Base-by-base conservation (phyloP, 306 rosid species). In the Ochetophila trinervis region DNA sequence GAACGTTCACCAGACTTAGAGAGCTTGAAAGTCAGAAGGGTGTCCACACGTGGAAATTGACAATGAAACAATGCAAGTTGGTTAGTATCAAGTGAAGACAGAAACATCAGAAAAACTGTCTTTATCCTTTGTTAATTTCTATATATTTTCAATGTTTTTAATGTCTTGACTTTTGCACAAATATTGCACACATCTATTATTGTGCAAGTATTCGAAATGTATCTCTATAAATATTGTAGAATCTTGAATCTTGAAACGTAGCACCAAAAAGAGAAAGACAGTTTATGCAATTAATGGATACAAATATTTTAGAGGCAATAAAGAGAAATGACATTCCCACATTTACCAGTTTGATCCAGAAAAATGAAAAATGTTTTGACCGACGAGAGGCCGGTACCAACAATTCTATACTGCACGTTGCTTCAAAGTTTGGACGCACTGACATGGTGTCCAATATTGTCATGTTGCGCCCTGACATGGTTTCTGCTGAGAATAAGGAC, bases 371-470 rank as follows among this genome's bases (percentile, higher is more conserved):
- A 60, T 62, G 81, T 49, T 67, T 83, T 12, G 76, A 72, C 12
- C 89, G 81, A 48, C 78, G 62, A 70, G 87, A 86, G 19, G 84
- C 65, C 1, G 77, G 67, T 16, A 66, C 82, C 21, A 60, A 45
- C 32, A 83, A 81, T 72, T 81, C 91, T 9, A 74, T 66, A 9
- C 63, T 89, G 54, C 96, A 89, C 84, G 63, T 86, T 17, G 88
- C 87, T 62, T 83, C 87, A 4, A 83, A 71, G 75, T 74, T 76
- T 30, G 91, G 82, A 20, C 53, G 76, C 72, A 21, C 24, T 53
- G 83, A 81, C 23, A 73, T 82, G 69, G 86, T 59, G 32, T 55
- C 76, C 35, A 78, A 79, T 45, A 84, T 87, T 19, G 42, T 90
- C 27, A 75, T 62, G 21, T 17, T 74, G 47, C 59, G 80, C 15